Conservation (phyloP, 169 alveolate genomes). For the Plasmodium berghei region DNA sequence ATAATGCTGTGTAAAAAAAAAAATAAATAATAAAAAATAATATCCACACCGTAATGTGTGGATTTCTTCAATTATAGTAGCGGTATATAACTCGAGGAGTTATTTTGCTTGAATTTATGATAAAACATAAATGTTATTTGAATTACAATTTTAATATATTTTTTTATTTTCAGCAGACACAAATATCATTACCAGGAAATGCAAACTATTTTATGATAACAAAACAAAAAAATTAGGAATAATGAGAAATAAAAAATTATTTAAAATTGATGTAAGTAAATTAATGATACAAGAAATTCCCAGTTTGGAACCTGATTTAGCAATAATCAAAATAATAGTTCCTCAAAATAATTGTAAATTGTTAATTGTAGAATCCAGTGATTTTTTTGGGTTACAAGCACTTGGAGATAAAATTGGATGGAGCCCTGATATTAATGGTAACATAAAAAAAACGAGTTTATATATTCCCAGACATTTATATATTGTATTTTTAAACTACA, state of each 20-base stretch:
- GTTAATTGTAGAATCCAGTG: constrained; percentile 22
- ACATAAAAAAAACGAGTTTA: background rate
- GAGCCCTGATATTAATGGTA: constrained; percentile 21
- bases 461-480: background rate
- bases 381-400: constrained; percentile 29
- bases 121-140: too few species aligned
- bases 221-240: constrained; percentile 13
- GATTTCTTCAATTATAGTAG: too few species aligned
- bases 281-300: constrained; percentile 44
- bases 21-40: background rate
- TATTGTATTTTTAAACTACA: background rate
- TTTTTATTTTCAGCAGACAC: constrained; percentile 18
- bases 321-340: constrained; percentile 16
- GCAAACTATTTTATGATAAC: constrained; percentile 11
- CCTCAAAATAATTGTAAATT: background rate
- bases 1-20: constrained; percentile 35
- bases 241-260: constrained; percentile 22
- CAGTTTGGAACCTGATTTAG: constrained; percentile 1
- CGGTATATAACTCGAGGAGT: too few species aligned
- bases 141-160: too few species aligned
- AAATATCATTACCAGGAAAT: constrained; percentile 36
- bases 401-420: constrained; percentile 73
- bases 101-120: too few species aligned
- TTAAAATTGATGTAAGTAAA: constrained; percentile 24
- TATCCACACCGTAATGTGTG: too few species aligned